Base-by-base conservation (phyloP, 2,329 filamentous ascomycete species). In the Leptoxyphium fumago region DNA sequence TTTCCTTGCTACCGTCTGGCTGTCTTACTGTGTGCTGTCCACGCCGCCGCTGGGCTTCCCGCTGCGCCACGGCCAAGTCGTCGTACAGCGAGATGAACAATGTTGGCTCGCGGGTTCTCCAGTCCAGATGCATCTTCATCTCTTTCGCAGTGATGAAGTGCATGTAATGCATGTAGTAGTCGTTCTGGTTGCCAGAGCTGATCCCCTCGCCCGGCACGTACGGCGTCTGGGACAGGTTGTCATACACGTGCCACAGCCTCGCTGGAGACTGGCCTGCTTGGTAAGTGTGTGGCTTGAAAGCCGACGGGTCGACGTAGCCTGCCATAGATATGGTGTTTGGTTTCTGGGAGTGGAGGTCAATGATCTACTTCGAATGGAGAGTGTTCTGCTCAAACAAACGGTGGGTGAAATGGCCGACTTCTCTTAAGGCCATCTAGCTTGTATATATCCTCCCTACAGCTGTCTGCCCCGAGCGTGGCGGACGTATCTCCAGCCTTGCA, bases 151-250 rank as follows among this genome's bases (percentile, higher is more conserved):
- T 43, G 30, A 43, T 43, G 32, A 39, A 18, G 14, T 38, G 15
- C 29, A 9, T 15, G 32, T 30, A 30, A 29, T 43, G 28, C 10
- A 43, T 21, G 15, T 13, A 29, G 28, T 39, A 38, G 11, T 14
- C 15, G 15, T 39, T 17, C 11, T 30, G 41, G 29, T 43, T 34
- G 13, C 14, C 41, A 39, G 30, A 43, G 17, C 29, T 13, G 21
- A 43, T 43, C 17, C 41, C 41, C 30, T 26, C 28, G 26, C 41
- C 29, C 14, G n/a, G 29, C n/a, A 15, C n/a, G 32, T 17, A 43
- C 14, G 41, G 41, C n/a, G 41, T 43, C 13, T 30, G 41, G n/a
- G 41, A 43, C 30, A 43, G 41, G 21, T 43, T 39, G 41, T 43
- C 41, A 26, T 43, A 34, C 11, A 43, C 41, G 32, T 43, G 41